These are phyloP conservation scores for Blastomyces silverae DNA, from an alignment of 2,329 filamentous ascomycete genomes.

Conservation along the genomic window DNA sequence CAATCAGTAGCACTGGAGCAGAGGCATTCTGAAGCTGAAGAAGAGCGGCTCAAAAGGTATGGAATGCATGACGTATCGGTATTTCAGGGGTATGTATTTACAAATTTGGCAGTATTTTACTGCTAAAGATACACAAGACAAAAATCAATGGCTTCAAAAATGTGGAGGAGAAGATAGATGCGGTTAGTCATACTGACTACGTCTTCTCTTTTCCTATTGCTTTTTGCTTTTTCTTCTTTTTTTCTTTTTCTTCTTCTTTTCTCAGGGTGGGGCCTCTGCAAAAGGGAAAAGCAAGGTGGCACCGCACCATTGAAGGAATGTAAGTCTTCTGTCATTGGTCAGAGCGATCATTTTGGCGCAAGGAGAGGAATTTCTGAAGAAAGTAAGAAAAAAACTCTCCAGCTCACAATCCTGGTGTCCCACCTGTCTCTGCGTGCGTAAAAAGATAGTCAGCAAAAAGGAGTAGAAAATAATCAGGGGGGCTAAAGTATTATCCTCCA, in stretches of 20 bases:
- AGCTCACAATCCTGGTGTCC: background rate
- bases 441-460: background rate
- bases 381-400: background rate
- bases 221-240: background rate
- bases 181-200: background rate
- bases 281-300: background rate
- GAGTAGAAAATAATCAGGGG: background rate
- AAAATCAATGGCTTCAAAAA: background rate
- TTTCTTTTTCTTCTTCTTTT: background rate
- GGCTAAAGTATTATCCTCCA: background rate
- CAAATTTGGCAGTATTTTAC: background rate
- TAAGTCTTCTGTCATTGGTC: background rate
- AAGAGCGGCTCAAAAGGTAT: background rate
- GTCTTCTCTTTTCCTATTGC: background rate
- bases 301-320: background rate
- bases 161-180: background rate
- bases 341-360: background rate
- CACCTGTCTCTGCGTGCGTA: background rate
- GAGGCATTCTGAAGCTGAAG: background rate
- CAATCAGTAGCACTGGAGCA: background rate
- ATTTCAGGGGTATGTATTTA: background rate
- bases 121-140: background rate
- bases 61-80: background rate
- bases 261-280: background rate
- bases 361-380: slow-evolving; percentile 1